phyloP scores from a whole-genome alignment of 78 protist species.

The Salpingoeca rosetta region DNA sequence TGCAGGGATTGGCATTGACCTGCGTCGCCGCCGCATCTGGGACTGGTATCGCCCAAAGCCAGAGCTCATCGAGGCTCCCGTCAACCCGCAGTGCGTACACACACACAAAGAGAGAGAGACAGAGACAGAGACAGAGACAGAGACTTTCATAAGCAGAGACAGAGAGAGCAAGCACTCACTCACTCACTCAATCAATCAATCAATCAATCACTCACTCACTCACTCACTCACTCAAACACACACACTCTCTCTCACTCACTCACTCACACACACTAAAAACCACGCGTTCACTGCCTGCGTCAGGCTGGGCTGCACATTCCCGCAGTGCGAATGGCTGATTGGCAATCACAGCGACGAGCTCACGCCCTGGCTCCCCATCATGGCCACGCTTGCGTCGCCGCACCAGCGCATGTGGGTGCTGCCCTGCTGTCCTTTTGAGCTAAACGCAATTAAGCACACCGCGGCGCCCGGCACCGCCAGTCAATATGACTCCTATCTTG shows the following conservation, averaged over 20 bases:
- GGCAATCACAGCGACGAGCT: constrained; percentile 65
- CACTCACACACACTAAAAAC: too few species aligned
- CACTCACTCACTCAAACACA: too few species aligned
- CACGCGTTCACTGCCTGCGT: too few species aligned
- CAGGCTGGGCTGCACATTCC: constrained; percentile 8
- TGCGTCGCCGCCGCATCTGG: constrained; percentile 16
- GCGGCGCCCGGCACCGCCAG: not conserved
- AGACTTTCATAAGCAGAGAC: too few species aligned
- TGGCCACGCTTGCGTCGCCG: constrained; percentile 18
- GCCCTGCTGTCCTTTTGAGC: constrained; percentile 61
- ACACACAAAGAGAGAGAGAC: too few species aligned
- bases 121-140: too few species aligned
- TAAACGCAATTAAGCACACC: constrained; percentile 1
- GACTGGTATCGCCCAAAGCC: not conserved
- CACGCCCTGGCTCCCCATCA: constrained; percentile 63
- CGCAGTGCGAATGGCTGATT: constrained; percentile 45
- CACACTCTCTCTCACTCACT: too few species aligned
- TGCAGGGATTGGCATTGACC: constrained; percentile 35
- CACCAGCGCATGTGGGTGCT: constrained; percentile 20
- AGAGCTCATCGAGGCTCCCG: not conserved
- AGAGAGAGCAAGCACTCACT: too few species aligned
- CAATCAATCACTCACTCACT: too few species aligned
- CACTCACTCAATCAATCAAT: too few species aligned
- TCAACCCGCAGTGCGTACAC: not conserved
- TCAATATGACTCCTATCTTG: constrained; percentile 13